phyloP scores from a whole-genome alignment of 371 early-diverging fungal genomes.

The Cokeromyces recurvatus region DNA sequence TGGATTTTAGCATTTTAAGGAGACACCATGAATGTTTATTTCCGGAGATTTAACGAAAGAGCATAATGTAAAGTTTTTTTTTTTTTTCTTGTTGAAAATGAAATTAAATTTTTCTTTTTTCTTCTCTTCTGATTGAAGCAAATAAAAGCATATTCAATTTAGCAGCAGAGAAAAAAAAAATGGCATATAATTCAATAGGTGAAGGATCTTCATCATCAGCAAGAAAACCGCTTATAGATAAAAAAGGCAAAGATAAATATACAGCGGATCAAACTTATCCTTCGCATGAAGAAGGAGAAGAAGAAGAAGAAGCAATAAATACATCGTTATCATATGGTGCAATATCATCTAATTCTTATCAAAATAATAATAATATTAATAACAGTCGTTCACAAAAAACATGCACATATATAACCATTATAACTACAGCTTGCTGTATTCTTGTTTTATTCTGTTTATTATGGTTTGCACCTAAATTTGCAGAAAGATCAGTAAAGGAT shows the following conservation, averaged over 20 bases:
- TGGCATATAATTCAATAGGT: slow-evolving; percentile 5
- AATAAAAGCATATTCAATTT: too few relatives aligned
- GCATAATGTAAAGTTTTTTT: too few relatives aligned
- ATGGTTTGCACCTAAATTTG: slow-evolving; percentile 41
- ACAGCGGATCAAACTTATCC: too few relatives aligned
- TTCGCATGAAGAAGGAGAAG: background rate
- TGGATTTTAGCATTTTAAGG: too few relatives aligned
- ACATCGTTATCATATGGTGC: background rate
- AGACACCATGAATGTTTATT: too few relatives aligned
- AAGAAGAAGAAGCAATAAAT: background rate
- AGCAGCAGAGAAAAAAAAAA: background rate
- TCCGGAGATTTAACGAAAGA: too few relatives aligned
- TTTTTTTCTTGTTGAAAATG: too few relatives aligned
- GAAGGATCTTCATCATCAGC: slow-evolving; percentile 9
- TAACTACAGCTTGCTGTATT: slow-evolving; percentile 2
- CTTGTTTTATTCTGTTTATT: slow-evolving; percentile 13
- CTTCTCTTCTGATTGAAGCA: background rate
- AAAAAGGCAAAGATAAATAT: slow-evolving; percentile 11
- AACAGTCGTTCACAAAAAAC: slow-evolving; percentile 5
- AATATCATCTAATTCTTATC: too few relatives aligned
- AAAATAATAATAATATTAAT: too few relatives aligned
- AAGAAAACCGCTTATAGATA: background rate
- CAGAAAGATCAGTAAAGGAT: slow-evolving; percentile 33
- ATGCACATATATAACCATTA: slow-evolving; percentile 15
- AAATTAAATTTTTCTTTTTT: too few relatives aligned